Evolutionary conservation across 306 rosid species (phyloP), one percentile per base, ranked within the genome.

Genomic region (Lathyrus aphaca): DNA sequence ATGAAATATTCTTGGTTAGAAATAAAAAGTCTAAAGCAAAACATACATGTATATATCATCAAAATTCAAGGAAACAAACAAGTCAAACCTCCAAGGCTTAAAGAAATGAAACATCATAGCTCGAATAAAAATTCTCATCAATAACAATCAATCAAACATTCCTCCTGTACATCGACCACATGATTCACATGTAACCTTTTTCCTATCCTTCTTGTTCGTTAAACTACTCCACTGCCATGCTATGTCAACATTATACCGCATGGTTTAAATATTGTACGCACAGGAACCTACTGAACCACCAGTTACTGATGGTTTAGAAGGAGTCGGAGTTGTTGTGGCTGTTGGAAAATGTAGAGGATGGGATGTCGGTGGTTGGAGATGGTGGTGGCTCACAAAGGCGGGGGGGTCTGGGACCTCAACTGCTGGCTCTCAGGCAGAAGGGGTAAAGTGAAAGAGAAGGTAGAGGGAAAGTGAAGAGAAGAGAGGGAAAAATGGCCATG

Each of bases 31-130:
- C 30, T 18, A 18, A 10, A 19, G n/a, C n/a, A 51, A 51, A 51
- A 1, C 29, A 51, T 50, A 18, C 2, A 17, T 50, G 14, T 18
- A 18, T 17, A 18, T 50, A 17, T 29, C 57, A 51, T 18, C 30
- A 21, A 51, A 19, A 51, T 51, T 51, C 58, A 19, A 19, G 30
- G 30, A 51, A 53, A 53, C 59, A 53, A 21, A 21, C 59, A 53
- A 21, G 59, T 21, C 21, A 53, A 53, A 8, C 59, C n/a, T 19
- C 14, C 21, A 53, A 10, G 2, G 8, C 14, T 53, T 21, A 19
- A 53, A 53, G 58, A 5, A 51, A 19, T 3, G 5, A 19, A 51
- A 51, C 15, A 19, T 19, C n/a, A 19, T 15, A 51, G 5, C 32
- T 51, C n/a, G 23, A 51, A 4, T 51, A 51, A 4, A 51, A 51